These are phyloP conservation scores for Hammondia hammondi DNA, from an alignment of 169 alveolate species.

Conservation along the genomic window DNA sequence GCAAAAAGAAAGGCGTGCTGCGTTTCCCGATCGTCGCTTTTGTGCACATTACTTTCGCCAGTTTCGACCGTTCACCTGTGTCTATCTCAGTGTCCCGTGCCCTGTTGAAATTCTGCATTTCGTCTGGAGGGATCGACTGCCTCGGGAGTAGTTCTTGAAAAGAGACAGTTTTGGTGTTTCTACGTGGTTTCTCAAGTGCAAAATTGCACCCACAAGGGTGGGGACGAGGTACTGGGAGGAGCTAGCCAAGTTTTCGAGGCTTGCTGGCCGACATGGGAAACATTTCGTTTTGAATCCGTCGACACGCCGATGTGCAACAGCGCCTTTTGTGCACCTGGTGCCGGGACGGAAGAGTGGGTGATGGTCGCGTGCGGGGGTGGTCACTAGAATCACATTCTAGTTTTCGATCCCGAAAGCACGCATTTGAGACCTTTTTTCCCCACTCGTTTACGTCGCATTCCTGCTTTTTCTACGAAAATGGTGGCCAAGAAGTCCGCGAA, in stretches of 20 bases:
- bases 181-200: too few relatives aligned
- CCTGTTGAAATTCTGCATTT: too few relatives aligned
- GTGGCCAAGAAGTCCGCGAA: slow-evolving; percentile 62
- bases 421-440: background rate
- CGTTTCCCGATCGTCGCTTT: too few relatives aligned
- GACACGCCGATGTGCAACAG: background rate
- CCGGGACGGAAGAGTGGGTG: background rate
- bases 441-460: background rate
- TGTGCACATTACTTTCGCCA: too few relatives aligned
- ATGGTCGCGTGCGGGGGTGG: background rate
- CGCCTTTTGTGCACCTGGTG: background rate
- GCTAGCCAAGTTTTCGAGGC: background rate
- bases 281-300: background rate
- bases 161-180: too few relatives aligned
- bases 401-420: background rate
- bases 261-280: background rate
- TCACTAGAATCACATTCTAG: background rate
- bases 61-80: too few relatives aligned
- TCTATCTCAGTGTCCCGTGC: too few relatives aligned
- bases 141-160: too few relatives aligned
- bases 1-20: too few relatives aligned
- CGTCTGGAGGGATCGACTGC: too few relatives aligned
- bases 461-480: background rate
- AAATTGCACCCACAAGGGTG: background rate
- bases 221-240: background rate